Percentiles rank a stretch among this genome's conserved stretches.
These are phyloP conservation scores for Cucumis melo DNA, from an alignment of 306 rosid species.

Conservation along the genomic window DNA sequence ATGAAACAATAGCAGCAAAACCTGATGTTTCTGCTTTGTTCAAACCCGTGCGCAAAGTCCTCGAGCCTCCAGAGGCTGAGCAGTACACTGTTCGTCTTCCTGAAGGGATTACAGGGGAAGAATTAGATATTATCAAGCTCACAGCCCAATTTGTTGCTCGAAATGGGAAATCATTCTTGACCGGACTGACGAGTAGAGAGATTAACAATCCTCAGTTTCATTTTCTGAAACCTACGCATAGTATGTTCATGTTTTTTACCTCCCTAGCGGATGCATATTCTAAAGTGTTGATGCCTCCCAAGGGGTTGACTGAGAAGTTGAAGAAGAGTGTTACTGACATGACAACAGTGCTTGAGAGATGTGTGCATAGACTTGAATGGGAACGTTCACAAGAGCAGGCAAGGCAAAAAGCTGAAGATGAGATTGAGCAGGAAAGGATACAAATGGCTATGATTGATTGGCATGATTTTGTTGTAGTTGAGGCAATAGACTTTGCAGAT, in stretches of 20 bases:
- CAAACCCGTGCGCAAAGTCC: slow-evolving; percentile 50
- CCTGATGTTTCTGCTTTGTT: slow-evolving; percentile 57
- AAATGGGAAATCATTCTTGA: slow-evolving; percentile 84
- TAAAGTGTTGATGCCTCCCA: slow-evolving; percentile 84
- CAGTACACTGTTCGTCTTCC: slow-evolving; percentile 90
- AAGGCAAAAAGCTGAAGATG: slow-evolving; percentile 89
- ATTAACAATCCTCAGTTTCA: slow-evolving; percentile 83
- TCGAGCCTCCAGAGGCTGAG: slow-evolving; percentile 90
- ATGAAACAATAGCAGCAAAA: slow-evolving; percentile 29
- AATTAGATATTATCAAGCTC: slow-evolving; percentile 85
- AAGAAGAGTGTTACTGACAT: slow-evolving; percentile 68
- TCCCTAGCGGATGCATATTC: slow-evolving; percentile 93
- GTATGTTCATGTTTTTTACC: slow-evolving; percentile 90
- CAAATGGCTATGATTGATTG: slow-evolving; percentile 99
- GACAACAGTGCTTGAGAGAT: slow-evolving; percentile 85
- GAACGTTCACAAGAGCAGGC: slow-evolving; percentile 95
- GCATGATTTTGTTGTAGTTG: slow-evolving; percentile 99
- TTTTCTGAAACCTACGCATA: slow-evolving; percentile 89
- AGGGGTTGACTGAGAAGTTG: slow-evolving; percentile 66
- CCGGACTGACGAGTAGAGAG: slow-evolving; percentile 87
- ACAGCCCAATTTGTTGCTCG: slow-evolving; percentile 95
- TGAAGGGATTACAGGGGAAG: slow-evolving; percentile 92
- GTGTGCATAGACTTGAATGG: slow-evolving; percentile 85
- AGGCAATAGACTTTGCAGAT: slow-evolving; percentile 80
- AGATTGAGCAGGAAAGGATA: slow-evolving; percentile 82